Conservation (phyloP, 441 rosid genomes). For the Pelargonium fulgidum region DNA sequence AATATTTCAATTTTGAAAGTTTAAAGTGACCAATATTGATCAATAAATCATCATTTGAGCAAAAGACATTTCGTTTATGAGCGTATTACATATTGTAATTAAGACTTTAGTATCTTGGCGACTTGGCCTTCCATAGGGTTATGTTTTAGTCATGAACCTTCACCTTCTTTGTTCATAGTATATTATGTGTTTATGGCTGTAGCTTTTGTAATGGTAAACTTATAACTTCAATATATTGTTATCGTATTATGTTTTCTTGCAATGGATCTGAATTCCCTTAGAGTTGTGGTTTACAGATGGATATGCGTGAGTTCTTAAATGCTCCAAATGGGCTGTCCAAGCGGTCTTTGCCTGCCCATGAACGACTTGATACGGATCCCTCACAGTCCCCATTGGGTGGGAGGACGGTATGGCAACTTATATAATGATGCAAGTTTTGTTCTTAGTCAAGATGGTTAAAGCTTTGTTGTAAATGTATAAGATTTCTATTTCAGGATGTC, state of each 20-base stretch:
- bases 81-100: background rate
- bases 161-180: background rate
- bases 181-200: background rate
- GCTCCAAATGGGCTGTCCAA: slow-evolving; percentile 76
- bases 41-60: background rate
- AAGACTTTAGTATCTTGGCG: background rate
- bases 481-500: slow-evolving; percentile 53
- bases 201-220: background rate
- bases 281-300: slow-evolving; percentile 46
- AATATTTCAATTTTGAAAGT: background rate
- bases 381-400: slow-evolving; percentile 65
- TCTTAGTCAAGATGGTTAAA: background rate
- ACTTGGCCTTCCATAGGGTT: background rate
- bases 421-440: slow-evolving; percentile 11
- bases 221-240: background rate
- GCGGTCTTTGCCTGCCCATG: slow-evolving; percentile 58
- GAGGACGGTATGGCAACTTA: slow-evolving; percentile 23
- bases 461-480: slow-evolving; percentile 13
- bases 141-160: background rate
- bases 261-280: slow-evolving; percentile 17
- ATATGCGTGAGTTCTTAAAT: slow-evolving; percentile 88
- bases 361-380: slow-evolving; percentile 52
- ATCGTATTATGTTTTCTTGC: background rate
- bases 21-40: background rate
- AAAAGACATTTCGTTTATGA: background rate